Percentiles rank a stretch among this genome's conserved stretches.
Conservation (phyloP, 768 basidiomycete species). For the Boletus edulis region DNA sequence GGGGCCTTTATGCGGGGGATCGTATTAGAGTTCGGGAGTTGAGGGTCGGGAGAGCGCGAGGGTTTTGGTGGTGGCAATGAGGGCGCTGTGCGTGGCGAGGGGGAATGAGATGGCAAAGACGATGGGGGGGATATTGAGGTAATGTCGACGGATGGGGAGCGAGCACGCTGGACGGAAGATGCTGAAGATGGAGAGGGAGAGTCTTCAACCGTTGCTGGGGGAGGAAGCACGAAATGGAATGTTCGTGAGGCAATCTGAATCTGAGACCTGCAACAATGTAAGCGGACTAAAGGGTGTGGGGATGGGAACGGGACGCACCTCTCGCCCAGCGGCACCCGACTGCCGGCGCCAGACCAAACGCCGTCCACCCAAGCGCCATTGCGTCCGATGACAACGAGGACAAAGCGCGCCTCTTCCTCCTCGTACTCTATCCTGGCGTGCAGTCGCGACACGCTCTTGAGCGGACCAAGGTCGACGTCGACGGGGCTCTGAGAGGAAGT, state of each 20-base stretch:
- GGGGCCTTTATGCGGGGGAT: constrained; percentile 45
- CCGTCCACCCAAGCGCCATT: constrained; percentile 99
- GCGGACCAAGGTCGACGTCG: constrained; percentile 89
- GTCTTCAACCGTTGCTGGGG: constrained; percentile 75
- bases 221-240: constrained; percentile 95
- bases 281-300: not conserved
- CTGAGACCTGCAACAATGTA: constrained; percentile 62
- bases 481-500: constrained; percentile 41
- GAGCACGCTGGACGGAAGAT: constrained; percentile 61
- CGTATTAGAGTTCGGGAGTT: constrained; percentile 62
- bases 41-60: constrained; percentile 45
- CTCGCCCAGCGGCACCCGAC: constrained; percentile 80
- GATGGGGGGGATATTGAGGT: constrained; percentile 82
- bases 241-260: constrained; percentile 97
- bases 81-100: constrained; percentile 51
- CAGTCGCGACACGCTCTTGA: constrained; percentile 96
- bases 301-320: constrained; percentile 47
- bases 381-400: constrained; percentile 88
- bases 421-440: constrained; percentile 96
- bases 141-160: constrained; percentile 81
- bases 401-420: constrained; percentile 84
- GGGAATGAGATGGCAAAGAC: constrained; percentile 74
- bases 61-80: constrained; percentile 44
- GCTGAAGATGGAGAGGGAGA: constrained; percentile 78
- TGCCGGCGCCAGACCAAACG: constrained; percentile 89